Percentiles rank a stretch among this genome's conserved stretches.
Evolutionary conservation across 2,329 filamentous ascomycete genomes (phyloP).

Genomic region (Colletotrichum destructivum): DNA sequence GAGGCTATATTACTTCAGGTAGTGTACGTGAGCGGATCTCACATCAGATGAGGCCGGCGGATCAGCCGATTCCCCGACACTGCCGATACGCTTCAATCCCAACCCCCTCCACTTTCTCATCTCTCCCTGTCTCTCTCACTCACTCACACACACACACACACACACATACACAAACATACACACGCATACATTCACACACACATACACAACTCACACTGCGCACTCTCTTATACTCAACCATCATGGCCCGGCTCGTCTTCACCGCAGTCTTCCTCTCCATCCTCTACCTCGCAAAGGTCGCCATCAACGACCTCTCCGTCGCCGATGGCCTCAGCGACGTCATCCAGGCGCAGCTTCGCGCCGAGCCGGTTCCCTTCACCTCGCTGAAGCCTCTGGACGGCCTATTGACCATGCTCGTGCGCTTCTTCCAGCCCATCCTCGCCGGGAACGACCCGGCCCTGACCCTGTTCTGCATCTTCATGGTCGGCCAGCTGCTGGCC

Average conservation of each 20-base stretch:
- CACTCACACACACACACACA: too few species aligned
- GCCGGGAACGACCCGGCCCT: conserved; percentile 36
- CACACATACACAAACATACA: too few species aligned
- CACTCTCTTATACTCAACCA: neutral
- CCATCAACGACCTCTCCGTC: conserved; percentile 28
- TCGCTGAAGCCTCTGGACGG: conserved; percentile 42
- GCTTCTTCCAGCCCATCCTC: conserved; percentile 43
- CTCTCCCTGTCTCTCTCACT: too few species aligned
- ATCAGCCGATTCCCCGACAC: conserved; percentile 1
- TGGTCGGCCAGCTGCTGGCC: conserved; percentile 44
- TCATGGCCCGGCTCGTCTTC: conserved; percentile 25
- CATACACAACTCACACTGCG: neutral
- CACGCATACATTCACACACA: too few species aligned
- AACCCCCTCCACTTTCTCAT: neutral
- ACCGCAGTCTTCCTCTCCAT: conserved; percentile 12
- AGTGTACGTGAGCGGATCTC: neutral
- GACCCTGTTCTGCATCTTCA: conserved; percentile 44
- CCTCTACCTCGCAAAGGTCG: conserved; percentile 33
- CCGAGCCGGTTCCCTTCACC: conserved; percentile 41
- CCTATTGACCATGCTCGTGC: conserved; percentile 41
- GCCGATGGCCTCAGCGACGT: conserved; percentile 26
- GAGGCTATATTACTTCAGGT: neutral
- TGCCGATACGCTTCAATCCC: neutral
- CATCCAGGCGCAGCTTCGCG: neutral
- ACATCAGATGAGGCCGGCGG: neutral